These are phyloP conservation scores for Chenopodium album DNA, from an alignment of 148 eudicot genomes.

Conservation along the genomic window DNA sequence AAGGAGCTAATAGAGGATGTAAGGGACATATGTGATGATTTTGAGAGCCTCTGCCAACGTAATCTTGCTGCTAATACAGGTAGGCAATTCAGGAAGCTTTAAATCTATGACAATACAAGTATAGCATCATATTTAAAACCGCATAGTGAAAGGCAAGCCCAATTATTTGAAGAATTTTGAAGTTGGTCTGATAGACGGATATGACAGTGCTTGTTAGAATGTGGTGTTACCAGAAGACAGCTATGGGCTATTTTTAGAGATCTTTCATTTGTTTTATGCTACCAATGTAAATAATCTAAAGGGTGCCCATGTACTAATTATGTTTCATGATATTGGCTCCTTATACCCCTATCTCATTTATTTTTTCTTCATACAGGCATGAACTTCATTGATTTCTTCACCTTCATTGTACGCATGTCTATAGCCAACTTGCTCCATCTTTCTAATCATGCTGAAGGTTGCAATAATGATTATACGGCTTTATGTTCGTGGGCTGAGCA, in stretches of 20 bases:
- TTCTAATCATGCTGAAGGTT: conserved; percentile 25
- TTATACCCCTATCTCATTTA: neutral
- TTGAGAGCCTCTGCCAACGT: conserved; percentile 93
- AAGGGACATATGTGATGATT: conserved; percentile 85
- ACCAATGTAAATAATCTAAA: neutral
- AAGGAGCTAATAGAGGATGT: conserved; percentile 81
- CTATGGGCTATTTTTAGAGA: neutral
- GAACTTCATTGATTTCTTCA: conserved; percentile 86
- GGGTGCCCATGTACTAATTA: neutral
- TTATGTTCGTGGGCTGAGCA: conserved; percentile 41
- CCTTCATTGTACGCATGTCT: conserved; percentile 60
- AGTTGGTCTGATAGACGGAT: neutral
- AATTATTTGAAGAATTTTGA: neutral
- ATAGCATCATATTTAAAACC: neutral
- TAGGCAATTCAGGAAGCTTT: conserved; percentile 18
- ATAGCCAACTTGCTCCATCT: conserved; percentile 68
- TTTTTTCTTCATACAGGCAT: conserved; percentile 52
- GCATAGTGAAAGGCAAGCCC: neutral
- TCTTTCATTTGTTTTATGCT: neutral
- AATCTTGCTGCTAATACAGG: conserved; percentile 99
- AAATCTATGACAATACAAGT: neutral
- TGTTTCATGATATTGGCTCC: neutral
- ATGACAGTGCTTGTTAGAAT: neutral
- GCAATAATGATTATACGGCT: conserved; percentile 15
- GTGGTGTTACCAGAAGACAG: neutral